Evolutionary conservation across 169 alveolate genomes (phyloP).

Genomic region (Plasmodium coatneyi): DNA sequence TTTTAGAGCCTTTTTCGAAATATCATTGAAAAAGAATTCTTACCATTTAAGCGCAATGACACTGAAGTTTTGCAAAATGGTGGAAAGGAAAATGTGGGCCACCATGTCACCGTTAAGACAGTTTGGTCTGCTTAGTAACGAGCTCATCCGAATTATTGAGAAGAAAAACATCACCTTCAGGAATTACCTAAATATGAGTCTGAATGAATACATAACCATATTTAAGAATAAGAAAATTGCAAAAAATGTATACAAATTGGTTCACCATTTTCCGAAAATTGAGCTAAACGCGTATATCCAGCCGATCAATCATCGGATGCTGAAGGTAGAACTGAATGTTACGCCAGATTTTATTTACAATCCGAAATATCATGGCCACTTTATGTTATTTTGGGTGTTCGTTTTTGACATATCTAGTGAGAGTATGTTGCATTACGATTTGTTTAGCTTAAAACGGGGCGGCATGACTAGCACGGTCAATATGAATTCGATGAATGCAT

Average conservation of each 20-base stretch:
- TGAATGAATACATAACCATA: conserved; percentile 94
- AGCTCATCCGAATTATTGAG: conserved; percentile 94
- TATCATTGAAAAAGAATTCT: conserved; percentile 95
- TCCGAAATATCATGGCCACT: conserved; percentile 92
- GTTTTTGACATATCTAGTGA: conserved; percentile 98
- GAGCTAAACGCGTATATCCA: conserved; percentile 95
- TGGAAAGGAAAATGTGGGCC: conserved; percentile 98
- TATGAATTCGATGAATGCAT: not conserved
- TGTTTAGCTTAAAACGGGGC: conserved; percentile 83
- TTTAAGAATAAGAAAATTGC: conserved; percentile 93
- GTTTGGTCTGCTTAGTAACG: conserved; percentile 95
- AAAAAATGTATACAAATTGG: conserved; percentile 88
- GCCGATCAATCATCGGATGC: conserved; percentile 96
- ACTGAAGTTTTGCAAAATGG: conserved; percentile 96
- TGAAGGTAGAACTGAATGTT: conserved; percentile 93
- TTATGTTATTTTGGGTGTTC: conserved; percentile 96
- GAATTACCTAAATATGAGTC: conserved; percentile 94
- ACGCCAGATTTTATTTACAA: conserved; percentile 97
- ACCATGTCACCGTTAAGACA: conserved; percentile 99
- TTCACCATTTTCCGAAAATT: conserved; percentile 94
- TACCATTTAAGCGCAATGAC: conserved; percentile 93
- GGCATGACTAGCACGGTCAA: not conserved
- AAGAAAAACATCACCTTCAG: conserved; percentile 97
- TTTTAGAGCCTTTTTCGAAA: conserved; percentile 97
- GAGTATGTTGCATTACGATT: conserved; percentile 94